Conservation (phyloP, 176 grass and related monocot species). For the Zoysia pacifica region DNA sequence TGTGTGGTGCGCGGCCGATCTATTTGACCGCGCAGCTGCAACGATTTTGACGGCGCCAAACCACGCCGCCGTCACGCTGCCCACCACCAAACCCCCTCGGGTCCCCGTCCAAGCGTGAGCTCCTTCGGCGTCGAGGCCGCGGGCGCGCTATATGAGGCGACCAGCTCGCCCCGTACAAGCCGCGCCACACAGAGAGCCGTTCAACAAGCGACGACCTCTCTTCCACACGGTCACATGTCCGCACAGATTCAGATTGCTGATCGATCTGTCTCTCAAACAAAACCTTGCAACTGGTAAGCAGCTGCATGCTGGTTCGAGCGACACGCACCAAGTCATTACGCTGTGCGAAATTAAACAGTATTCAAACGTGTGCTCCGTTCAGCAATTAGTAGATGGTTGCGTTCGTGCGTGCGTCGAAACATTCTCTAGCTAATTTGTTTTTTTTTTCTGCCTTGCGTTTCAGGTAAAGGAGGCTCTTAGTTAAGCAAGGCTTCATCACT, state of each 20-base stretch:
- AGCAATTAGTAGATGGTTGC: too few relatives aligned
- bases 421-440: too few relatives aligned
- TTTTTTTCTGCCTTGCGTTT: not conserved
- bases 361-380: not conserved
- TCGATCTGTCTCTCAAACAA: not conserved
- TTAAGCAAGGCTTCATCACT: not conserved
- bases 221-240: not conserved
- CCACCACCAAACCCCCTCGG: not conserved
- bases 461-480: not conserved
- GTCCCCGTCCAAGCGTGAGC: not conserved
- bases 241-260: not conserved
- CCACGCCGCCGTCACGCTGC: not conserved
- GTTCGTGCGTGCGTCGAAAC: not conserved
- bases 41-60: not conserved
- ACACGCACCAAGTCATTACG: not conserved
- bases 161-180: not conserved
- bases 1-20: not conserved
- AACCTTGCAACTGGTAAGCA: not conserved
- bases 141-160: not conserved
- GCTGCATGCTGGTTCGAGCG: not conserved
- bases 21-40: constrained; percentile 19
- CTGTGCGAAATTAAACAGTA: not conserved
- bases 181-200: constrained; percentile 11
- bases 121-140: too few relatives aligned
- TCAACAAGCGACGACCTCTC: not conserved